These are phyloP conservation scores for Diutina neorugosa DNA, from an alignment of 1,139 yeast species.

Conservation along the genomic window DNA sequence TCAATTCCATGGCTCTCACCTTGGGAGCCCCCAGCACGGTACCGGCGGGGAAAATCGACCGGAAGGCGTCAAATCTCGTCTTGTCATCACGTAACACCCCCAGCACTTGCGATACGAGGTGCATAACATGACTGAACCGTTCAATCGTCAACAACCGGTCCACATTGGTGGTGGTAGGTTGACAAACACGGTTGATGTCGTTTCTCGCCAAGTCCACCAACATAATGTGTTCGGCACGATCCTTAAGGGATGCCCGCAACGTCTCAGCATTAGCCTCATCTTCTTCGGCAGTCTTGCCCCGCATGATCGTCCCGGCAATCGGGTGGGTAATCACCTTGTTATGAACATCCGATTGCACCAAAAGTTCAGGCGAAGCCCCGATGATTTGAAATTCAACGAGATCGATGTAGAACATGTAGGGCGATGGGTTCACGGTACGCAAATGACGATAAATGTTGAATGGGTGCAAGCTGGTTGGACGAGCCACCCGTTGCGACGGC, in stretches of 20 bases:
- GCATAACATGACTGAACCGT: constrained; percentile 96
- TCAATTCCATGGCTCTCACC: constrained; percentile 90
- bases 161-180: constrained; percentile 71
- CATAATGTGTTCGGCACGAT: constrained; percentile 97
- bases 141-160: constrained; percentile 84
- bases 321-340: constrained; percentile 87
- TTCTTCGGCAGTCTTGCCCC: constrained; percentile 86
- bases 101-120: constrained; percentile 86
- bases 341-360: constrained; percentile 66
- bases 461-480: constrained; percentile 92
- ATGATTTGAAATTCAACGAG: constrained; percentile 85
- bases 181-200: constrained; percentile 89
- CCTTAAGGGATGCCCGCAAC: constrained; percentile 71
- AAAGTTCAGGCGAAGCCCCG: constrained; percentile 93
- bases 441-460: constrained; percentile 91
- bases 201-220: constrained; percentile 94
- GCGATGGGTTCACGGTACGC: constrained; percentile 93
- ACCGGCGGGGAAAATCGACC: constrained; percentile 97
- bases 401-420: constrained; percentile 89
- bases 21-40: constrained; percentile 98
- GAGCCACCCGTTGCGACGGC: constrained; percentile 91
- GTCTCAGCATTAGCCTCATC: constrained; percentile 74
- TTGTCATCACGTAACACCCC: constrained; percentile 77
- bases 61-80: constrained; percentile 89
- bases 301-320: constrained; percentile 87